Conservation (phyloP, 345 rosid genomes). For the Abelmoschus esculentus region DNA sequence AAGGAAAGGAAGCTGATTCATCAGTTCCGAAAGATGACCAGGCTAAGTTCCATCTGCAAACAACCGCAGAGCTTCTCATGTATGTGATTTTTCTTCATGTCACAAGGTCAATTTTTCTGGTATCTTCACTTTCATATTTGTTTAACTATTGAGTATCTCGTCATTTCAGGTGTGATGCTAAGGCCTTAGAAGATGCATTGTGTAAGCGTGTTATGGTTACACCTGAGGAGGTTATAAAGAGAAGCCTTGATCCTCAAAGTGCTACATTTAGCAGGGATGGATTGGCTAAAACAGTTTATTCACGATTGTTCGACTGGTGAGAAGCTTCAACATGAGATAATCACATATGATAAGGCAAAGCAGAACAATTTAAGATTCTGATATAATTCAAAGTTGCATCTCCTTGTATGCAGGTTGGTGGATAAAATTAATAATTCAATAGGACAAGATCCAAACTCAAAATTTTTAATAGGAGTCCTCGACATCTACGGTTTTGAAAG, state of each 20-base stretch:
- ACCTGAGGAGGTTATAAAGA: conserved; percentile 90
- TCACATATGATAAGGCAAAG: conserved; percentile 1
- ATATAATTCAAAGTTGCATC: neutral
- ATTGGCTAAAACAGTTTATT: conserved; percentile 85
- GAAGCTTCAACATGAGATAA: conserved; percentile 1
- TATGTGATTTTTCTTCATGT: conserved; percentile 20
- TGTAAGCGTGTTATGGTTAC: conserved; percentile 96
- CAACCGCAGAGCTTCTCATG: conserved; percentile 83
- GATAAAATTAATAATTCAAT: conserved; percentile 74
- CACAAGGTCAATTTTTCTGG: conserved; percentile 3
- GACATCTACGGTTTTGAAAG: conserved; percentile 96
- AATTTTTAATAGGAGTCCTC: conserved; percentile 79
- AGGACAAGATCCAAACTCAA: conserved; percentile 85
- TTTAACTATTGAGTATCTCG: neutral
- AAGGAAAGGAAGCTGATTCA: conserved; percentile 83
- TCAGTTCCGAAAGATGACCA: conserved; percentile 77
- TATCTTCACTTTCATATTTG: neutral
- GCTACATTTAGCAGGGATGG: conserved; percentile 82
- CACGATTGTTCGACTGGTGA: conserved; percentile 89
- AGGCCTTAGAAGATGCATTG: conserved; percentile 80
- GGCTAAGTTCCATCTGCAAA: conserved; percentile 69
- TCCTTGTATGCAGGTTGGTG: conserved; percentile 62
- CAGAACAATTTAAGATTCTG: neutral
- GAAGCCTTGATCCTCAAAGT: conserved; percentile 87
- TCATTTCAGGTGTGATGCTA: conserved; percentile 60